phyloP scores from a whole-genome alignment of 331 rosid genomes.

The Quercus lobata region DNA sequence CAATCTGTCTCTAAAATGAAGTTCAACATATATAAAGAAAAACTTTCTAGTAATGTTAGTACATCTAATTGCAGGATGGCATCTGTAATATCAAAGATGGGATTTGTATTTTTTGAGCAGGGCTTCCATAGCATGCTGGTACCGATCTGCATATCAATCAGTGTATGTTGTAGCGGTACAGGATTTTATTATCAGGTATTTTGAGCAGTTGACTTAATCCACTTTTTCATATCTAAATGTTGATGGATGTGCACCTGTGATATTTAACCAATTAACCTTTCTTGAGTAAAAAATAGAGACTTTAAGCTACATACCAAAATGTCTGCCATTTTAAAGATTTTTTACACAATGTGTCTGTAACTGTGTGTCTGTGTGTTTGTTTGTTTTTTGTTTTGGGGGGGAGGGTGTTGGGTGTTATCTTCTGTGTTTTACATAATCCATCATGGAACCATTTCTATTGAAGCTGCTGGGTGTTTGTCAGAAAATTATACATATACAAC shows the following conservation, averaged over 20 bases:
- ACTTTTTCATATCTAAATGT: conserved; percentile 2
- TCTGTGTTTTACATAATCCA: background rate
- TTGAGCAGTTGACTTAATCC: background rate
- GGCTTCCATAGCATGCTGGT: conserved; percentile 77
- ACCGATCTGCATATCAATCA: conserved; percentile 70
- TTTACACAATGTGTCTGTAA: too few species aligned
- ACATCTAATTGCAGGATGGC: conserved; percentile 70
- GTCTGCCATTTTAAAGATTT: too few species aligned
- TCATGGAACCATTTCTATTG: background rate
- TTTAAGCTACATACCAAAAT: background rate
- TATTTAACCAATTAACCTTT: background rate
- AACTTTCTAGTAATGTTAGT: conserved; percentile 3
- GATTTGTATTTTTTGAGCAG: conserved; percentile 89
- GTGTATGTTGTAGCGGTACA: conserved; percentile 71
- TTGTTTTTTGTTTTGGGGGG: background rate
- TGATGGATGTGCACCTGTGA: background rate
- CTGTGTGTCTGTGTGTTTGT: background rate
- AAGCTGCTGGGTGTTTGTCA: background rate
- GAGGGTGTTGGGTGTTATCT: background rate
- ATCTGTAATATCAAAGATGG: conserved; percentile 95
- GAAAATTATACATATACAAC: background rate
- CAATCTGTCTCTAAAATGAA: background rate
- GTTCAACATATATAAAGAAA: background rate
- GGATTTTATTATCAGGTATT: conserved; percentile 94
- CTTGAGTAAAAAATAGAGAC: background rate